Conservation (phyloP, 2,329 filamentous ascomycete species). For the Fusarium equiseti region DNA sequence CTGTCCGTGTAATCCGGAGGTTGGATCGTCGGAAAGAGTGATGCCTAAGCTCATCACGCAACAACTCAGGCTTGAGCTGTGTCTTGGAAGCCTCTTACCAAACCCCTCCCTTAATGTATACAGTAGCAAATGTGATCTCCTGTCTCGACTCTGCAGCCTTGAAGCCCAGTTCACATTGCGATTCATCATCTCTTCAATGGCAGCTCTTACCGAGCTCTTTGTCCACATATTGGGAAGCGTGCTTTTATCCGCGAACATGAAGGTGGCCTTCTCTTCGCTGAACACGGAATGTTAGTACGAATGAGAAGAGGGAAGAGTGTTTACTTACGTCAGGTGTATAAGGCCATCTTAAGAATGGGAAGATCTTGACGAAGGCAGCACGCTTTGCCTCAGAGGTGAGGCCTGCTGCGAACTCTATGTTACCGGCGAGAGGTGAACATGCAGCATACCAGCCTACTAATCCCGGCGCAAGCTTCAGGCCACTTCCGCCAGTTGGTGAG, state of each 20-base stretch:
- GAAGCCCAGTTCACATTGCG: not conserved
- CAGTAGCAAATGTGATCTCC: not conserved
- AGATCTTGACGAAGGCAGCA: not conserved
- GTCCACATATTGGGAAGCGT: not conserved
- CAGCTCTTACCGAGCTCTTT: not conserved
- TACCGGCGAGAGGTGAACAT: not conserved
- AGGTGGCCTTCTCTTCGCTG: not conserved
- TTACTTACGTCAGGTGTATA: not conserved
- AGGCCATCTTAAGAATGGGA: not conserved
- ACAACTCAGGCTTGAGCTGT: not conserved
- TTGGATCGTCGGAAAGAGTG: no score
- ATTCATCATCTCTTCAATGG: not conserved
- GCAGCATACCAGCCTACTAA: not conserved
- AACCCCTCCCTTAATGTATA: not conserved
- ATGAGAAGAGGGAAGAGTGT: fast-evolving
- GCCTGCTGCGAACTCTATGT: not conserved
- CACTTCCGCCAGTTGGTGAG: not conserved
- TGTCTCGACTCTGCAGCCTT: not conserved
- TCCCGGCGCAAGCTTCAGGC: not conserved
- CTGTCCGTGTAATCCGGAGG: not conserved
- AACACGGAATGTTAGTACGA: not conserved
- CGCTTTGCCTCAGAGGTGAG: not conserved
- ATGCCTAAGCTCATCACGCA: not conserved
- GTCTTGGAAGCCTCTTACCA: not conserved
- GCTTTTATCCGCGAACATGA: not conserved